A percentile compares a stretch with the other conserved stretches of the same genome.
These are phyloP conservation scores for Mycena chlorophos DNA, from an alignment of 768 basidiomycete genomes.

Conservation along the genomic window DNA sequence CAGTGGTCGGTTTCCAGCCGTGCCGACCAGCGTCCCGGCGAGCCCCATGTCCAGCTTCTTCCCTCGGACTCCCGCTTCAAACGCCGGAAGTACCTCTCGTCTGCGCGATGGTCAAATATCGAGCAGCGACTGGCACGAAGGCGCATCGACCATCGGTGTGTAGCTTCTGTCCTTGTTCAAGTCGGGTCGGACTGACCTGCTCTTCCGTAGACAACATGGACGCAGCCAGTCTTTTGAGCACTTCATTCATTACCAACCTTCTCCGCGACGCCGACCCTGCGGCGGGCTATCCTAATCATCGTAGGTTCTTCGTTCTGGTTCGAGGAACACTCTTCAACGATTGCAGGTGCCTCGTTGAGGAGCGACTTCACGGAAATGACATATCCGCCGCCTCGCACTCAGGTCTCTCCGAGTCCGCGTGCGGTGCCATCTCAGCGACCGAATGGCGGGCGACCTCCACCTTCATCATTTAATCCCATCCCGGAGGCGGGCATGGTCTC, in stretches of 20 bases:
- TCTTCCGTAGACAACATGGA: no score
- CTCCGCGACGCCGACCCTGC: slow-evolving; percentile 42
- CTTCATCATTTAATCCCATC: slow-evolving; percentile 38
- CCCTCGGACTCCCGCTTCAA: slow-evolving; percentile 16
- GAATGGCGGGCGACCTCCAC: slow-evolving; percentile 32
- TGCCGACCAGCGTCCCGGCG: slow-evolving; percentile 48
- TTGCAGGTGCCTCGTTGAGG: slow-evolving; percentile 36
- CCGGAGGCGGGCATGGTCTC: slow-evolving; percentile 25
- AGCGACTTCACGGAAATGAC: slow-evolving; percentile 58
- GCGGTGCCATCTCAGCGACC: slow-evolving; percentile 19
- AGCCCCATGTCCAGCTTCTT: slow-evolving; percentile 40
- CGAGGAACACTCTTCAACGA: not conserved
- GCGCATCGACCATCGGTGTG: slow-evolving; percentile 55
- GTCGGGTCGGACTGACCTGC: no score
- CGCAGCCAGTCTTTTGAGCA: slow-evolving; percentile 57
- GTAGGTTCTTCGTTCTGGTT: slow-evolving; percentile 23
- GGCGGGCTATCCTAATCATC: slow-evolving; percentile 26
- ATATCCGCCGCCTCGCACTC: slow-evolving; percentile 43
- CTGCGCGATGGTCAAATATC: slow-evolving; percentile 29
- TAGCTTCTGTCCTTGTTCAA: no score
- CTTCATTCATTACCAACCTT: slow-evolving; percentile 61
- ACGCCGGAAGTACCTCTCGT: slow-evolving; percentile 1
- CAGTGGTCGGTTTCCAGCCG: slow-evolving; percentile 48
- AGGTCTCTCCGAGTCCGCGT: slow-evolving; percentile 20
- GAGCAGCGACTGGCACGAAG: slow-evolving; percentile 62